A percentile compares a stretch with the other conserved stretches of the same genome.
These are phyloP conservation scores for Mucor sp. DNA, from an alignment of 371 early-diverging fungal genomes.

Conservation along the genomic window DNA sequence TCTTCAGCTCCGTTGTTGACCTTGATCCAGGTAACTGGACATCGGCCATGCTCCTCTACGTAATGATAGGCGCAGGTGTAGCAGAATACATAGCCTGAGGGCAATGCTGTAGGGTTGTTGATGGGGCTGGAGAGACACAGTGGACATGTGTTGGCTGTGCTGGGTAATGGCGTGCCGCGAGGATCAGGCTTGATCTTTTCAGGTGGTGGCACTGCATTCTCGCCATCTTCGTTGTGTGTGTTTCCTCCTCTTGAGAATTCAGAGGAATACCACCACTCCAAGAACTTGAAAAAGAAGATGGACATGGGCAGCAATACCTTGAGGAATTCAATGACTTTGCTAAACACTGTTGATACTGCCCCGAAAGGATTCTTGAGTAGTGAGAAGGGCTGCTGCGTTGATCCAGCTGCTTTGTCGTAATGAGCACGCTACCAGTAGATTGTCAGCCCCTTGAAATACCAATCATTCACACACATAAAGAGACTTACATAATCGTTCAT, in stretches of 20 bases:
- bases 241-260: conserved; percentile 59
- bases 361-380: conserved; percentile 25
- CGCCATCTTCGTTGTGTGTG: conserved; percentile 32
- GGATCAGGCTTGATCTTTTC: conserved; percentile 72
- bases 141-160: conserved; percentile 75
- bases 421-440: conserved; percentile 31
- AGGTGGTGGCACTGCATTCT: conserved; percentile 61
- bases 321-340: conserved; percentile 68
- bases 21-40: conserved; percentile 73
- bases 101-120: conserved; percentile 84
- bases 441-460: background rate
- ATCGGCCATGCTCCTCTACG: conserved; percentile 64
- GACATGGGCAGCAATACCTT: conserved; percentile 83
- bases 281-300: conserved; percentile 89
- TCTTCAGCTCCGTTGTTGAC: conserved; percentile 42
- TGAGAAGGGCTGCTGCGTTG: conserved; percentile 10
- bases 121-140: conserved; percentile 68
- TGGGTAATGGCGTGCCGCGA: conserved; percentile 75
- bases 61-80: conserved; percentile 78
- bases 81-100: conserved; percentile 85
- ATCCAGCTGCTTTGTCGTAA: conserved; percentile 36
- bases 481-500: conserved; percentile 78
- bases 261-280: conserved; percentile 95
- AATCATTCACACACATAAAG: background rate
- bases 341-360: conserved; percentile 32